Conservation (phyloP, 768 basidiomycete genomes). For the Mrakia gelida region DNA sequence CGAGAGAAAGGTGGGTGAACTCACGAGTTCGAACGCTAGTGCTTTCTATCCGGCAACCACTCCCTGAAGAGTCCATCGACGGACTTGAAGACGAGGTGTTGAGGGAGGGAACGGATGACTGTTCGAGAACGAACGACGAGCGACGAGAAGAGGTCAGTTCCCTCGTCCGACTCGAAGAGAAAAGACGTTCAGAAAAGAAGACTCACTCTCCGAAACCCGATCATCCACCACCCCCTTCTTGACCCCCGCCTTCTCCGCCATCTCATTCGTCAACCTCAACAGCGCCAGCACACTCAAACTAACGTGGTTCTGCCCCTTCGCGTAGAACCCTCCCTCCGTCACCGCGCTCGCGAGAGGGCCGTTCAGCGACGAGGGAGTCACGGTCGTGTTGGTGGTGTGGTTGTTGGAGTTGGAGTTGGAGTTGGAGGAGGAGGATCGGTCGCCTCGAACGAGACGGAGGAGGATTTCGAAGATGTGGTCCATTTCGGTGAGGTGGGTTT, state of each 20-base stretch:
- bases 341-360: constrained; percentile 46
- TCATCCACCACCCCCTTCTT: constrained; percentile 49
- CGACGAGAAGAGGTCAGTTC: background rate
- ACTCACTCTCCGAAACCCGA: constrained; percentile 64
- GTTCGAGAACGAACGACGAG: background rate
- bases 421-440: constrained; percentile 56
- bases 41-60: constrained; percentile 35
- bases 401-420: no score
- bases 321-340: constrained; percentile 70
- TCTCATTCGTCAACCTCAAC: constrained; percentile 77
- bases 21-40: constrained; percentile 14
- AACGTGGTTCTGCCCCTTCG: constrained; percentile 86
- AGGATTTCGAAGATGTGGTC: constrained; percentile 91
- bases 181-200: background rate
- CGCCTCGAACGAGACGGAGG: constrained; percentile 83
- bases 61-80: constrained; percentile 94
- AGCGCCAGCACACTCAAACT: constrained; percentile 88
- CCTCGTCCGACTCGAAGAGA: background rate
- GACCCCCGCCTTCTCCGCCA: constrained; percentile 62
- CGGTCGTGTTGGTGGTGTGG: constrained; percentile 56
- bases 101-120: constrained; percentile 78
- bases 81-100: constrained; percentile 80
- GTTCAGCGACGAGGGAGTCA: constrained; percentile 29
- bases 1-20: background rate
- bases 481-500: constrained; percentile 70